A percentile compares a stretch with the other conserved stretches of the same genome.
These are phyloP conservation scores for Phaeophleospora eucalypticola DNA, from an alignment of 2,329 filamentous ascomycete genomes.

Conservation along the genomic window DNA sequence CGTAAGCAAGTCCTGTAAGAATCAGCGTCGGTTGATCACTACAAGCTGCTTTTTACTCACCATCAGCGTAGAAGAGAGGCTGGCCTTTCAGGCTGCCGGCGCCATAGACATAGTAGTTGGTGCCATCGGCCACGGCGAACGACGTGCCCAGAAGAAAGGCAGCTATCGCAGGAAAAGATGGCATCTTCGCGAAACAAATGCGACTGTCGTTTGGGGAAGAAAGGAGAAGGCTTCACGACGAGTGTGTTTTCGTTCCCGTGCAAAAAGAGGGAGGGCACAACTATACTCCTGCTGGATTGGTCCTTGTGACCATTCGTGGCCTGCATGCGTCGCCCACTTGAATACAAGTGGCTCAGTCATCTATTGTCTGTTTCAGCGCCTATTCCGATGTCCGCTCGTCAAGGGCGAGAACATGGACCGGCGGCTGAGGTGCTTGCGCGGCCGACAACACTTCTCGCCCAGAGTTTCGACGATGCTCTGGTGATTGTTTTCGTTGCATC, in stretches of 20 bases:
- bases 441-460: neutral
- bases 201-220: too few species aligned
- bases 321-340: neutral
- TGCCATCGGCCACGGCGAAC: conserved; percentile 5
- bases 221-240: too few species aligned
- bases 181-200: too few species aligned
- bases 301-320: neutral
- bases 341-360: conserved; percentile 1
- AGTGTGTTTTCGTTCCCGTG: too few species aligned
- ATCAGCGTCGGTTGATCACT: conserved; percentile 1
- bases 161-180: too few species aligned
- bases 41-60: conserved; percentile 1
- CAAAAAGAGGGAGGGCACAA: too few species aligned
- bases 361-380: neutral
- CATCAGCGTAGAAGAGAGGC: conserved; percentile 19
- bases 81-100: conserved; percentile 13
- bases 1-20: conserved; percentile 12
- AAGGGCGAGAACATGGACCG: neutral
- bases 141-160: neutral
- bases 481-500: neutral
- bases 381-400: neutral
- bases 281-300: too few species aligned
- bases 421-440: neutral
- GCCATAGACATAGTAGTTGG: conserved; percentile 18
- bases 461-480: neutral